phyloP scores from a whole-genome alignment of 2,329 filamentous ascomycete genomes.

The Botrytis fabae region DNA sequence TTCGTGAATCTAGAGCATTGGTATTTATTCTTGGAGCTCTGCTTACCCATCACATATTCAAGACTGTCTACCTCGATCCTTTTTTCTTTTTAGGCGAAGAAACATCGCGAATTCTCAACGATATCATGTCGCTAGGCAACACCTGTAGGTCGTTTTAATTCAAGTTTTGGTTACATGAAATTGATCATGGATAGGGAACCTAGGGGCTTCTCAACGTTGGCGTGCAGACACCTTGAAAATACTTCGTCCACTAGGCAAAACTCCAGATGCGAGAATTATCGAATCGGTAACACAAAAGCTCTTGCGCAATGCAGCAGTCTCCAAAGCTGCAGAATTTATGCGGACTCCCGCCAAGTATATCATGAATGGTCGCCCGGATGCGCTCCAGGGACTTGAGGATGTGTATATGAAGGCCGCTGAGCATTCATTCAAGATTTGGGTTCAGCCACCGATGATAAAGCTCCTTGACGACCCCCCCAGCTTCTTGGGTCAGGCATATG shows the following conservation, averaged over 20 bases:
- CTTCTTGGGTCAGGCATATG: neutral
- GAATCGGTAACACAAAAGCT: neutral
- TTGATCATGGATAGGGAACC: neutral
- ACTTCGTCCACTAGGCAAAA: fast-evolving
- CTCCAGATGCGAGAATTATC: neutral
- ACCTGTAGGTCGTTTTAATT: neutral
- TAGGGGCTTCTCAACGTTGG: neutral
- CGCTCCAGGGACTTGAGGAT: neutral
- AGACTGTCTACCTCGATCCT: neutral
- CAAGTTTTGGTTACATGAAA: too few relatives aligned
- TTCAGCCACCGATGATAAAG: neutral
- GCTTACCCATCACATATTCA: neutral
- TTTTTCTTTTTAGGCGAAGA: neutral
- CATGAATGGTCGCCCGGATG: neutral
- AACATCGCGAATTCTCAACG: neutral
- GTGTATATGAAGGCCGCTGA: fast-evolving
- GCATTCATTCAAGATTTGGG: neutral
- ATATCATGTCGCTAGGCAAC: neutral
- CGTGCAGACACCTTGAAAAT: neutral
- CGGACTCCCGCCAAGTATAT: neutral
- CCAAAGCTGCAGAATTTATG: neutral
- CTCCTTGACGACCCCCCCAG: neutral
- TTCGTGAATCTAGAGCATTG: fast-evolving
- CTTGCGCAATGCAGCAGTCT: neutral
- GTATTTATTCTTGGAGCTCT: fast-evolving